These are phyloP conservation scores for Yamadazyma nakazawae DNA, from an alignment of 805 yeast genomes.

Conservation along the genomic window DNA sequence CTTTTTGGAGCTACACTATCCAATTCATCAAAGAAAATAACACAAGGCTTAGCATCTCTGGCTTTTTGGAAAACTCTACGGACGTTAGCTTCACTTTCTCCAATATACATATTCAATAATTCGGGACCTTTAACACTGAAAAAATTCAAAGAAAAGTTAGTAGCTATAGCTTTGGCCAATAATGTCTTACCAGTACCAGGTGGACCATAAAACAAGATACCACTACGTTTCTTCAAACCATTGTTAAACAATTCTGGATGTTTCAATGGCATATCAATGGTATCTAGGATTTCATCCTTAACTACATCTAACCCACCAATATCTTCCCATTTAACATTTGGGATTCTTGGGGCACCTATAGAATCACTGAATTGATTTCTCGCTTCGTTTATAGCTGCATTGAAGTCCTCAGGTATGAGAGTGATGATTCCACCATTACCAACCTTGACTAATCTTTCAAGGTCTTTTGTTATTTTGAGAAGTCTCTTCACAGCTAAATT, in stretches of 20 bases:
- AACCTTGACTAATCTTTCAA: slow-evolving; percentile 31
- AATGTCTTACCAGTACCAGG: slow-evolving; percentile 98
- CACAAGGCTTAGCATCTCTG: slow-evolving; percentile 96
- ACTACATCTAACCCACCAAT: slow-evolving; percentile 92
- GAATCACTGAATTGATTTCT: slow-evolving; percentile 87
- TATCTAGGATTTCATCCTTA: slow-evolving; percentile 89
- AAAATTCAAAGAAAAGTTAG: slow-evolving; percentile 89
- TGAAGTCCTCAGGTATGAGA: slow-evolving; percentile 59
- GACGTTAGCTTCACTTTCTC: slow-evolving; percentile 97
- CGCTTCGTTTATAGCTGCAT: slow-evolving; percentile 71
- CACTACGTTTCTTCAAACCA: slow-evolving; percentile 91
- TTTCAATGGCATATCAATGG: slow-evolving; percentile 92
- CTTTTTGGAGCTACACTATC: slow-evolving; percentile 98
- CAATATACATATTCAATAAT: slow-evolving; percentile 93
- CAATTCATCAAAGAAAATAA: slow-evolving; percentile 93
- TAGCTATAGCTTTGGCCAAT: slow-evolving; percentile 95
- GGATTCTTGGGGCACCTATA: slow-evolving; percentile 95
- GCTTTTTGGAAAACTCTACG: slow-evolving; percentile 92
- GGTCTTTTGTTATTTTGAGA: slow-evolving; percentile 26
- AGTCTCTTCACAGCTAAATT: slow-evolving; percentile 51
- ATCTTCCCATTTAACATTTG: slow-evolving; percentile 94
- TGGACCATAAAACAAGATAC: slow-evolving; percentile 94
- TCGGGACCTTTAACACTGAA: slow-evolving; percentile 98
- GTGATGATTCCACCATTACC: slow-evolving; percentile 55
- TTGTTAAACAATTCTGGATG: slow-evolving; percentile 85